Evolutionary conservation across 257 asterid species (phyloP), one percentile per base, ranked within the genome.

Genomic region (Solanum phureja): DNA sequence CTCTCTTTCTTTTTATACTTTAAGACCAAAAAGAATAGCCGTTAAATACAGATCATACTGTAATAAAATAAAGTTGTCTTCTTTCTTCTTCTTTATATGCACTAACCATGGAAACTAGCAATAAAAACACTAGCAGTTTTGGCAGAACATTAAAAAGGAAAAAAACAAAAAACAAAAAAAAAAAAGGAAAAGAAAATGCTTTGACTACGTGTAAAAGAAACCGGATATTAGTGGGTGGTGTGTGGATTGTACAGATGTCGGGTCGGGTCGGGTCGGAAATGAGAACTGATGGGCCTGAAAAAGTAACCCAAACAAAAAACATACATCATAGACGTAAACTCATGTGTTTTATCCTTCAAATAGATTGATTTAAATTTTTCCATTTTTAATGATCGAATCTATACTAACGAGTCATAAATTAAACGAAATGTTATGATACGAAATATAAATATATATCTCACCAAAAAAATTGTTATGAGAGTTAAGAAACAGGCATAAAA

Each of bases 21-120:
- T 44, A 33, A 71, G 31, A 75, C 34, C 86, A 69, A 56, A 66
- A 34, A 87, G 81, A 86, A 87, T 89, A 91, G 91, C 92, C 92
- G 92, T 92, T 91, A 82, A 68, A 18, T 21, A 85, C 33, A 82
- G 71, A 82, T 81, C 85, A 81, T 5, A 16, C 14, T 46, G 84
- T 44, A 81, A 46, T 81, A 81, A 27, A 81, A 27, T 46, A 81
- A 27, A 81, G 21, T 27, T 31, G 75, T 68, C 21, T 68, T 68
- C 75, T 68, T 68, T 31, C 21, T 34, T 16, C 66, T 46, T 46
- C 38, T 44, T 34, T 16, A 16, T 79, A 79, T 42, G 38, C 66
- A 7, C 24, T 44, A 79, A 44, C 38, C 83, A 75, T 75, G 56
- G 21, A 75, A 75, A 79, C 38, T 27, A 44, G 68, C 85, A 81